Evolutionary conservation across 306 rosid genomes (phyloP).

Genomic region (Vigna reflexopilosa): DNA sequence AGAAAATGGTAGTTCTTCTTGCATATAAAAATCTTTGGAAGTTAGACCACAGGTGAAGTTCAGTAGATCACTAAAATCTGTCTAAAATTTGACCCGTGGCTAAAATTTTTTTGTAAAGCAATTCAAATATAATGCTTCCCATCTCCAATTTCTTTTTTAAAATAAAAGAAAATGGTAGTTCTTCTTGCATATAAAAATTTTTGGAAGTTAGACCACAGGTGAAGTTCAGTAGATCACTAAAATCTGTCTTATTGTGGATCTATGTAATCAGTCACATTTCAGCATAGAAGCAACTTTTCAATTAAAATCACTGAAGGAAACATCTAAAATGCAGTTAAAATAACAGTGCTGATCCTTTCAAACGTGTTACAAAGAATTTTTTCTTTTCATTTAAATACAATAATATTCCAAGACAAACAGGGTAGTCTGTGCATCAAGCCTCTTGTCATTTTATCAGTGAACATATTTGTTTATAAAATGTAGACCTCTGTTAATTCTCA

Average conservation of each 20-base stretch:
- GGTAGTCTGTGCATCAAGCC: neutral
- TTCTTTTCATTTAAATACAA: neutral
- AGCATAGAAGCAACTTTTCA: slow-evolving; percentile 12
- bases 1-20: neutral
- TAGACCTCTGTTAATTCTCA: slow-evolving; percentile 5
- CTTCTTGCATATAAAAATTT: neutral
- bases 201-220: neutral
- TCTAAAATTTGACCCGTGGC: neutral
- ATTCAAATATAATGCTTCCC: slow-evolving; percentile 3
- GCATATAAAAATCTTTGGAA: neutral
- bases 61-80: neutral
- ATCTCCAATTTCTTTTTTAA: slow-evolving; percentile 23
- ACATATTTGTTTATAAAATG: slow-evolving; percentile 10
- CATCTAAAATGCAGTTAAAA: slow-evolving; percentile 28
- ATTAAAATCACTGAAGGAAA: slow-evolving; percentile 7
- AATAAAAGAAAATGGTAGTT: neutral
- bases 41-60: slow-evolving; percentile 5
- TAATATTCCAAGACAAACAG: slow-evolving; percentile 16
- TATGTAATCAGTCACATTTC: neutral
- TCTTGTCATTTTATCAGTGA: slow-evolving; percentile 17
- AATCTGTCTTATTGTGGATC: slow-evolving; percentile 4
- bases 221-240: slow-evolving; percentile 27
- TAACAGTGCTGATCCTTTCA: slow-evolving; percentile 13
- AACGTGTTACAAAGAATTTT: neutral
- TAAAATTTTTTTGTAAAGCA: neutral